phyloP scores from a whole-genome alignment of 2,329 filamentous ascomycete species.

The Microsporum canis region DNA sequence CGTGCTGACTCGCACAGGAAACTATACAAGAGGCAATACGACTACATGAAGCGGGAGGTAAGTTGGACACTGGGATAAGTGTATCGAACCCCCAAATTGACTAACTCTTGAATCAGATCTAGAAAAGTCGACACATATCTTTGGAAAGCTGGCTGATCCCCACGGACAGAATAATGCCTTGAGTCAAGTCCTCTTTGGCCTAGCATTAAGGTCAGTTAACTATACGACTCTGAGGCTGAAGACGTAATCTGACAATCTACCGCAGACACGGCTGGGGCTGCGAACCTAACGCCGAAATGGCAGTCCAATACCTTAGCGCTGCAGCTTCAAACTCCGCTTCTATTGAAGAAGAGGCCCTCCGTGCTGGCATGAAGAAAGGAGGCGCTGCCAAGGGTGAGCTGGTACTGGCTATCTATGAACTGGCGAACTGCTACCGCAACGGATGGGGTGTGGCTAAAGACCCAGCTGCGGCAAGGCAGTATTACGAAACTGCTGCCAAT shows the following conservation, averaged over 20 bases:
- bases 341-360: constrained; percentile 73
- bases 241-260: background rate
- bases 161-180: constrained; percentile 80
- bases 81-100: background rate
- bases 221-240: constrained; percentile 6
- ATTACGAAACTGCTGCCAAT: constrained; percentile 96
- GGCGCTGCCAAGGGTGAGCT: constrained; percentile 93
- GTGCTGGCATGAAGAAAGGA: constrained; percentile 81
- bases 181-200: constrained; percentile 89
- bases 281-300: constrained; percentile 56
- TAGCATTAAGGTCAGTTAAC: constrained; percentile 62
- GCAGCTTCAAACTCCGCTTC: constrained; percentile 83
- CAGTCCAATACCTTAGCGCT: constrained; percentile 72
- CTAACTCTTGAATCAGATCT: constrained; percentile 42
- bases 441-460: constrained; percentile 89
- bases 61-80: constrained; percentile 9
- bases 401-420: constrained; percentile 89
- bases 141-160: constrained; percentile 71
- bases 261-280: constrained; percentile 87
- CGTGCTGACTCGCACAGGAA: constrained; percentile 18
- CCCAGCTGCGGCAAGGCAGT: constrained; percentile 71
- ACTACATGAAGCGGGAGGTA: constrained; percentile 69
- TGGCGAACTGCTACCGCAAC: constrained; percentile 66
- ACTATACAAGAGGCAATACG: constrained; percentile 93
- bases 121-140: constrained; percentile 69